phyloP scores from a whole-genome alignment of 768 basidiomycete species.

The Lactifluus piperatus region DNA sequence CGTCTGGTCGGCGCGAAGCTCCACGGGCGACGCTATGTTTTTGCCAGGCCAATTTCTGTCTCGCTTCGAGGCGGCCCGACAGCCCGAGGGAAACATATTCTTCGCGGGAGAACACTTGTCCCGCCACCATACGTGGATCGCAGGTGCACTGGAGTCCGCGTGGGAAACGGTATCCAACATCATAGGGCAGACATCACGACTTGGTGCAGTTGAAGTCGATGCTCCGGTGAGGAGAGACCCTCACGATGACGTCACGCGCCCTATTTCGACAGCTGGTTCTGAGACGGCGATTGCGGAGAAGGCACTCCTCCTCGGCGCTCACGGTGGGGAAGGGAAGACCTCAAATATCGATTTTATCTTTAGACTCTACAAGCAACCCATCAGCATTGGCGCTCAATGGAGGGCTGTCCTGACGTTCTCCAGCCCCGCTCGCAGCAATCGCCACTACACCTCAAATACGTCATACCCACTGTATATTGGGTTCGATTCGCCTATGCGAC shows the following conservation, averaged over 20 bases:
- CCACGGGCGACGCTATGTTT: slow-evolving; percentile 28
- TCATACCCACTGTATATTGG: neutral
- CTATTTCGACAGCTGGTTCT: neutral
- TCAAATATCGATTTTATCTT: neutral
- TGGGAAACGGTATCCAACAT: slow-evolving; percentile 8
- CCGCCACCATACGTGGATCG: slow-evolving; percentile 26
- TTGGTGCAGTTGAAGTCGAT: neutral
- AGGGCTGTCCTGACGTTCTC: neutral
- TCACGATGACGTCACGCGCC: neutral
- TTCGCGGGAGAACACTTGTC: slow-evolving; percentile 26
- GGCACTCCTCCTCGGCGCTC: neutral
- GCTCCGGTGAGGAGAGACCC: neutral
- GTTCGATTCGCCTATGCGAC: neutral
- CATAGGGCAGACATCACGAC: slow-evolving; percentile 2
- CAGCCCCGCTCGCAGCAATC: no score
- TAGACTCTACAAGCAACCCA: neutral
- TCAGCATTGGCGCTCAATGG: neutral
- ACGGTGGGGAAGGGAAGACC: neutral
- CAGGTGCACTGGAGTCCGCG: slow-evolving; percentile 22
- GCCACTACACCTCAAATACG: neutral
- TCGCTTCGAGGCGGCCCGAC: slow-evolving; percentile 20
- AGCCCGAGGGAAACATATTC: slow-evolving; percentile 22
- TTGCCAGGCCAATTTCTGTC: slow-evolving; percentile 24
- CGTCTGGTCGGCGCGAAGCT: slow-evolving; percentile 22
- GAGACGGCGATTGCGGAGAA: neutral